These are phyloP conservation scores for Trichoderma asperelloides DNA, from an alignment of 495 filamentous ascomycete genomes.

Conservation along the genomic window DNA sequence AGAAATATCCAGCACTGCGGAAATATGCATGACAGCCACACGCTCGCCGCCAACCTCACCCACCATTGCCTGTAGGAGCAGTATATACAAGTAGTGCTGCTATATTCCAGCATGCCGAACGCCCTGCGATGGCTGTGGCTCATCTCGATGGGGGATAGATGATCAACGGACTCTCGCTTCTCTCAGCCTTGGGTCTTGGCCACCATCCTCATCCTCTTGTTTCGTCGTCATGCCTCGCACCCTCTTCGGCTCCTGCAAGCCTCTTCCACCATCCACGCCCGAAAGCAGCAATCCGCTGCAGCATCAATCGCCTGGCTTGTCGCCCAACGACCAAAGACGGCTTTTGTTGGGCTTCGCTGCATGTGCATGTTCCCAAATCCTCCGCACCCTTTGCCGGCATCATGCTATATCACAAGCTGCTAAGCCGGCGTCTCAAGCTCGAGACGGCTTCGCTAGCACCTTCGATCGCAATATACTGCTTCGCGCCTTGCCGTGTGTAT, in stretches of 20 bases:
- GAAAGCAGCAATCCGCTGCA: not conserved
- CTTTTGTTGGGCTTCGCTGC: not conserved
- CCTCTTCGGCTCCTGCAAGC: too few species aligned
- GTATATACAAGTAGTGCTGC: not conserved
- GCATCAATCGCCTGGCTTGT: too few species aligned
- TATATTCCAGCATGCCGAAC: not conserved
- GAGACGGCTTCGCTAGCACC: not conserved
- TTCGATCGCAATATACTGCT: not conserved
- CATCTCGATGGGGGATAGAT: not conserved
- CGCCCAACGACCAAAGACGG: too few species aligned
- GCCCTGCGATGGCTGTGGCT: not conserved
- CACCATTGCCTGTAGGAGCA: too few species aligned
- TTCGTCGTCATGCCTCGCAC: too few species aligned
- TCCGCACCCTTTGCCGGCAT: not conserved
- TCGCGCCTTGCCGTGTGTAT: not conserved
- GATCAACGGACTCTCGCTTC: not conserved
- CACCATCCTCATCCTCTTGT: not conserved
- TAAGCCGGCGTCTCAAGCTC: not conserved
- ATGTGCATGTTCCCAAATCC: not conserved
- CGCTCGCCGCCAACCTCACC: not conserved
- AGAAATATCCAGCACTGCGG: constrained; percentile 1
- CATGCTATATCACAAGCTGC: not conserved
- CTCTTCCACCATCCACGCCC: not conserved
- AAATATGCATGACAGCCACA: constrained; percentile 4
- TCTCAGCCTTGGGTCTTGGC: not conserved